Evolutionary conservation across 352 stramenopile genomes (phyloP), one percentile per base, ranked within the genome.

Genomic region (Pseudoperonospora humuli): DNA sequence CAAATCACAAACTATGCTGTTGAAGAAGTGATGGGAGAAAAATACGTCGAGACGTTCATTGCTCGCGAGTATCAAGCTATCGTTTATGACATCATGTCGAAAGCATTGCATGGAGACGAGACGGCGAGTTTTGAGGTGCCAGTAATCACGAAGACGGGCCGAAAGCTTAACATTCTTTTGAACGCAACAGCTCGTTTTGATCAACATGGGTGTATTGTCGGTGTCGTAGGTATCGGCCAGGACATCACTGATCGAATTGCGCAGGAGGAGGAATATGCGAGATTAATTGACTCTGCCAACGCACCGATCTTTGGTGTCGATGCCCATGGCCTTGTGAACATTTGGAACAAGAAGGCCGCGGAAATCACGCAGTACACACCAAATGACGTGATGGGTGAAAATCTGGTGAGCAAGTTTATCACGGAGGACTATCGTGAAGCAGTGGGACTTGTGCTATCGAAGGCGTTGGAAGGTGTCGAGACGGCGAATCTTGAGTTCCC

Each of bases 241-340:
- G 48, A 57, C 19, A 57, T 57, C 13, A 81, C 71, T 18, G 68
- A 75, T 34, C 59, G 67, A 7, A 81, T 79, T 49, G 67, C 64
- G 0, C 67, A 82, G 28, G 64, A 93, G 18, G 68, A 86, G 28
- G 84, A 86, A 36, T 78, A 84, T 36, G 59, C 52, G 14, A 52
- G 71, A 27, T 52, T 88, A 3, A 81, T 88, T 36, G 76, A 88
- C 37, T 79, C 66, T 7, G 73, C 76, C 0, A 86, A 86, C 42
- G 65, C 71, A n/a, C 69, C 75, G 1, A 86, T 86, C 32, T 84
- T 88, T 54, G 76, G 73, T 34, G 66, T 86, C 7, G 73, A 88
- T 50, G 48, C 40, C 7, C 58, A 85, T 24, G 71, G 69, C 0
- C 39, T 54, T 4, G 70, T 85, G 7, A 85, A 80, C 47, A 79